phyloP scores from a whole-genome alignment of 2,329 filamentous ascomycete species.

The Akanthomyces dipterigenus region DNA sequence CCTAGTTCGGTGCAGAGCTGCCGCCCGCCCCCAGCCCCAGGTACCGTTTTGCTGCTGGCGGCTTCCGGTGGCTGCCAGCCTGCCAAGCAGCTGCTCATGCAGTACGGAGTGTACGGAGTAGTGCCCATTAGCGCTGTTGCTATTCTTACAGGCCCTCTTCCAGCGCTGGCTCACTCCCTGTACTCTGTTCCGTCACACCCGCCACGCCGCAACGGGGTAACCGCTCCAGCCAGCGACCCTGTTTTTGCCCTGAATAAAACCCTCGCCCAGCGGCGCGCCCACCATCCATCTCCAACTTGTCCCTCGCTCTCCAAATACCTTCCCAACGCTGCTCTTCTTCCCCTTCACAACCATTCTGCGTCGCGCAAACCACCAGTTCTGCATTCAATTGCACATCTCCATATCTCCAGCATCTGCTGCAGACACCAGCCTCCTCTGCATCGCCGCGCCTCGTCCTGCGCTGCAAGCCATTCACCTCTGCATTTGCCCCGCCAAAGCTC shows the following conservation, averaged over 20 bases:
- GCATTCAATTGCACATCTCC: background rate
- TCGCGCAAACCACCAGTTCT: background rate
- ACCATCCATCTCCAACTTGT: conserved; percentile 3
- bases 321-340: background rate
- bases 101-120: too few relatives aligned
- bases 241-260: background rate
- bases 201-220: background rate
- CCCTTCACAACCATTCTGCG: background rate
- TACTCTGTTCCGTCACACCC: background rate
- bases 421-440: background rate
- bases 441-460: background rate
- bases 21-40: background rate
- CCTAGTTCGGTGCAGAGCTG: background rate
- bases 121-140: background rate
- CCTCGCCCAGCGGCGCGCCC: background rate
- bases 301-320: background rate
- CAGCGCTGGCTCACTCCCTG: background rate
- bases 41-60: background rate
- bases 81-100: background rate
- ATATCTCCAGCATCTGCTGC: background rate
- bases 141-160: background rate
- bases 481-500: conserved; percentile 4
- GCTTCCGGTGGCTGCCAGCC: background rate
- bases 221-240: background rate
- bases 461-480: background rate